Conservation (phyloP, 257 asterid genomes). For the Penstemon newberryi region DNA sequence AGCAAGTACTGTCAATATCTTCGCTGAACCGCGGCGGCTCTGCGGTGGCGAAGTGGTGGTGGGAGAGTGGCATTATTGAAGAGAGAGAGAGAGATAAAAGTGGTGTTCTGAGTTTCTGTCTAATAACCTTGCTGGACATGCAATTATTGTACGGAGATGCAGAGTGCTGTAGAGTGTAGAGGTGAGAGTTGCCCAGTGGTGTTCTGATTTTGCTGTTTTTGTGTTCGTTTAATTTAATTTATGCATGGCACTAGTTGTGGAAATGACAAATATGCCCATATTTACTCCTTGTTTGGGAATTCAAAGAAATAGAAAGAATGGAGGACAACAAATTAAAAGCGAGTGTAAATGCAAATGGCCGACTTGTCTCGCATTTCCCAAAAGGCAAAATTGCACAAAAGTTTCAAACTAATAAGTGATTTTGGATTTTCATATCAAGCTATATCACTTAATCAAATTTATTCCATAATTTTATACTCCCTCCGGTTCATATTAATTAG, state of each 20-base stretch:
- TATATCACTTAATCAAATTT: no score
- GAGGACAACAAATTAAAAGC: background rate
- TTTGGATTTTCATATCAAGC: no score
- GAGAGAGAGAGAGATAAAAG: slow-evolving; percentile 29
- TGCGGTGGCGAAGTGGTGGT: slow-evolving; percentile 25
- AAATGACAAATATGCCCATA: slow-evolving; percentile 44
- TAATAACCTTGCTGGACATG: slow-evolving; percentile 42
- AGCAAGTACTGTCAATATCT: slow-evolving; percentile 53
- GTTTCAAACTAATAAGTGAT: no score
- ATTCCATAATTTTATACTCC: no score
- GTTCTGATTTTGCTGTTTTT: no score
- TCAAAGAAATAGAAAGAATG: background rate
- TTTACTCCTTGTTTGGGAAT: slow-evolving; percentile 27
- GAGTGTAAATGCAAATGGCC: slow-evolving; percentile 1
- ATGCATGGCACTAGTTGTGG: background rate
- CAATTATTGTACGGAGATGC: slow-evolving; percentile 46
- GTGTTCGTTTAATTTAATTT: background rate
- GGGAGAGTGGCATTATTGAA: slow-evolving; percentile 39
- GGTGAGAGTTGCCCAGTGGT: background rate
- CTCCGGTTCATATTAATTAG: no score
- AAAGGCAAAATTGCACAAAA: no score
- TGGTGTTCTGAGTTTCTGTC: slow-evolving; percentile 26
- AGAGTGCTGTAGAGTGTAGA: slow-evolving; percentile 39
- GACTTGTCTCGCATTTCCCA: slow-evolving; percentile 4
- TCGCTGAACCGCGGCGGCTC: slow-evolving; percentile 55